These are phyloP conservation scores for Vicia villosa DNA, from an alignment of 306 rosid species.

Conservation along the genomic window DNA sequence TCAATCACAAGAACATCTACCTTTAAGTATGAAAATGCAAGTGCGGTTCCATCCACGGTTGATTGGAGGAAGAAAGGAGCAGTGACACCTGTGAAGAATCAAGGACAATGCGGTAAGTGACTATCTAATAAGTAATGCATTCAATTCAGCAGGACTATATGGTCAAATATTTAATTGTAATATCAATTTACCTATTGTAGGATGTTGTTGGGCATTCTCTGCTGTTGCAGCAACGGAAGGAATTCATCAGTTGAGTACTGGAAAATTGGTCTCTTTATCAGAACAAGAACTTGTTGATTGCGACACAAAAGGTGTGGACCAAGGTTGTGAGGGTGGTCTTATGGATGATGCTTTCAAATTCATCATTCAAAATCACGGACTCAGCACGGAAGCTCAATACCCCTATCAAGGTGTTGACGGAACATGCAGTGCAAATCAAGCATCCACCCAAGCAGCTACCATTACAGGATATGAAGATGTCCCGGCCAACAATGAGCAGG, in stretches of 20 bases:
- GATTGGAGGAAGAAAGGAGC: conserved; percentile 19
- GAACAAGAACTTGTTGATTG: conserved; percentile 17
- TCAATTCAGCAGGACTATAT: neutral
- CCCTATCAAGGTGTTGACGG: too few relatives aligned
- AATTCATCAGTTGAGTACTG: neutral
- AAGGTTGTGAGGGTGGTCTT: conserved; percentile 20
- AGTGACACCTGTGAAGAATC: neutral
- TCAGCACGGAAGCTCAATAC: too few relatives aligned
- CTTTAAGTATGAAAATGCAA: too few relatives aligned
- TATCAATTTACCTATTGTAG: too few relatives aligned
- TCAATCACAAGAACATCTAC: too few relatives aligned
- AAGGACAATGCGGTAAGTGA: conserved; percentile 1
- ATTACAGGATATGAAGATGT: too few relatives aligned
- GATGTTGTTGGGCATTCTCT: neutral
- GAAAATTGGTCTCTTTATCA: conserved; percentile 5
- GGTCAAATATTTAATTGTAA: too few relatives aligned
- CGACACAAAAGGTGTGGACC: neutral
- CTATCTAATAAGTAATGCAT: neutral
- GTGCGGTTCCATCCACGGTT: too few relatives aligned
- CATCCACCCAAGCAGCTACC: too few relatives aligned
- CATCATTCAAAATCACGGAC: too few relatives aligned
- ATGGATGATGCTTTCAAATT: conserved; percentile 15
- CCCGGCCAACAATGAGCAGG: too few relatives aligned
- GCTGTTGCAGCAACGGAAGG: conserved; percentile 1
- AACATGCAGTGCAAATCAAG: too few relatives aligned